Percentiles rank a stretch among this genome's conserved stretches.
Conservation (phyloP, 805 yeast species). For the Candida maesae region DNA sequence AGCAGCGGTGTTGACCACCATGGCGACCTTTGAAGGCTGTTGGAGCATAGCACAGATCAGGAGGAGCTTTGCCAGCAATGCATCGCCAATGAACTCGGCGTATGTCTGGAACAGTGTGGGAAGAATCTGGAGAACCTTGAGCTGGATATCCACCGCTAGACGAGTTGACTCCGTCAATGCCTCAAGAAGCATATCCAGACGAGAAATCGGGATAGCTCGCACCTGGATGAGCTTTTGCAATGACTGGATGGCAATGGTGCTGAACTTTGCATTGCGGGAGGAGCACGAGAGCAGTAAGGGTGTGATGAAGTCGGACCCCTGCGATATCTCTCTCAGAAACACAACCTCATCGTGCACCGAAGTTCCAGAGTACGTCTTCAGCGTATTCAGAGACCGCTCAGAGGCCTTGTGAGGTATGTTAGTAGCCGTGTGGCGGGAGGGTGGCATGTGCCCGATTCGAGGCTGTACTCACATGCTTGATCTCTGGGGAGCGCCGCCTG, state of each 20-base stretch:
- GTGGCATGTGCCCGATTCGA: too few species aligned
- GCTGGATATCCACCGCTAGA: constrained; percentile 75
- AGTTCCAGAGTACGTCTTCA: constrained; percentile 34
- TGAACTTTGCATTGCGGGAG: constrained; percentile 69
- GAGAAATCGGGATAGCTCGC: constrained; percentile 50
- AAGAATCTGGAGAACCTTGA: constrained; percentile 78
- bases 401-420: constrained; percentile 27
- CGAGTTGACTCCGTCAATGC: constrained; percentile 72
- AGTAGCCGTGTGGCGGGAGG: background rate
- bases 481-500: constrained; percentile 65
- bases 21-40: constrained; percentile 61
- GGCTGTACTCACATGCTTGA: constrained; percentile 45
- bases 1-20: constrained; percentile 84
- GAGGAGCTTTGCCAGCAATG: constrained; percentile 53
- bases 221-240: constrained; percentile 56
- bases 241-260: constrained; percentile 67
- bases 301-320: constrained; percentile 49
- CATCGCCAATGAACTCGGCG: constrained; percentile 49
- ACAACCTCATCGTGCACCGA: constrained; percentile 27
- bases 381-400: constrained; percentile 46
- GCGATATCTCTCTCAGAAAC: constrained; percentile 35
- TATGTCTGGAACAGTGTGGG: constrained; percentile 73
- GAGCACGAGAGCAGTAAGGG: constrained; percentile 75
- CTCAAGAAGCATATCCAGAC: constrained; percentile 54
- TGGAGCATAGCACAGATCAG: constrained; percentile 71